Conservation (phyloP, 2,329 filamentous ascomycete genomes). For the Scedosporium dehoogii region DNA sequence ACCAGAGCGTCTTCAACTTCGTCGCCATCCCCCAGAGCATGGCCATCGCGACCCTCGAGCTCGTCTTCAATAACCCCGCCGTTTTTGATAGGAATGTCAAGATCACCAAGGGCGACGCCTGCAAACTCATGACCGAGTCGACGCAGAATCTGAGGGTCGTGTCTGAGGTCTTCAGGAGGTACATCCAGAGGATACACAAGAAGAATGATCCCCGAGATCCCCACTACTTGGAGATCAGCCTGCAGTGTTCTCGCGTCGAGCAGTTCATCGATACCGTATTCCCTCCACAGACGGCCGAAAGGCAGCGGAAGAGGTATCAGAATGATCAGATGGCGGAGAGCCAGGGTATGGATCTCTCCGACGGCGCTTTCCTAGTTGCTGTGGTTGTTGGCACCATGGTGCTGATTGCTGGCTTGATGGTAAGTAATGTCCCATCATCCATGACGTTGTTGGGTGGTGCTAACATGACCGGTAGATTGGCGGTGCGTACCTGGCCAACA, state of each 20-base stretch:
- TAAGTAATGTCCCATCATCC: constrained; percentile 33
- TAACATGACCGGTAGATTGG: constrained; percentile 6
- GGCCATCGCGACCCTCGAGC: constrained; percentile 90
- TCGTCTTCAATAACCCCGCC: constrained; percentile 82
- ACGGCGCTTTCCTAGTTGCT: constrained; percentile 55
- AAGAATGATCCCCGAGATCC: constrained; percentile 94
- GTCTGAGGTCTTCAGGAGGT: constrained; percentile 72
- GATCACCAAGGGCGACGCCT: constrained; percentile 92
- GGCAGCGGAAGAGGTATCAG: constrained; percentile 31
- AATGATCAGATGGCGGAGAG: constrained; percentile 29
- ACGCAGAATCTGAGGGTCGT: constrained; percentile 80
- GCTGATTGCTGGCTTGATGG: constrained; percentile 69
- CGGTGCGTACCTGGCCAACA: constrained; percentile 9
- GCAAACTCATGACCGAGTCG: constrained; percentile 81
- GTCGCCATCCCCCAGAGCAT: constrained; percentile 93
- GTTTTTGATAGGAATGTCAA: constrained; percentile 87
- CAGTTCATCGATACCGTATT: constrained; percentile 93
- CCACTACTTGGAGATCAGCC: constrained; percentile 84
- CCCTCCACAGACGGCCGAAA: constrained; percentile 68
- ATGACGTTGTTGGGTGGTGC: background rate
- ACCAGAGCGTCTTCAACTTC: constrained; percentile 99
- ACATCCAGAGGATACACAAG: constrained; percentile 72
- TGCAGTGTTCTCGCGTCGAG: constrained; percentile 79
- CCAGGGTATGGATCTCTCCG: constrained; percentile 39
- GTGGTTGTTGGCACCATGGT: constrained; percentile 60